Evolutionary conservation across 768 basidiomycete species (phyloP).

Genomic region (Kwoniella newhampshirensis): DNA sequence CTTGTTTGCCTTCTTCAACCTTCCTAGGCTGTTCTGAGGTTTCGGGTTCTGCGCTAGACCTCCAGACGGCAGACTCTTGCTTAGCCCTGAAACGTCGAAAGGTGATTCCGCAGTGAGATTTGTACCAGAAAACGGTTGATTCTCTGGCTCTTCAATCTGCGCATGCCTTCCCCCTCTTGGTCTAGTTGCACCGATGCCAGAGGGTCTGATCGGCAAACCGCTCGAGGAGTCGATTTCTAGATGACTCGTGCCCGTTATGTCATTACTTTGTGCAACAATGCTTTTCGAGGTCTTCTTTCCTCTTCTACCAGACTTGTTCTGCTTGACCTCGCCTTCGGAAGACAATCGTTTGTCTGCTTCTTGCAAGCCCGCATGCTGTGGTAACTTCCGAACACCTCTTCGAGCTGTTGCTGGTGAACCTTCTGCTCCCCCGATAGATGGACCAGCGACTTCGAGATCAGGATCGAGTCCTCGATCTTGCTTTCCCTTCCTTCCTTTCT

Average conservation of each 20-base stretch:
- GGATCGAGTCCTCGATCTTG: background rate
- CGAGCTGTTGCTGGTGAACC: too few species aligned
- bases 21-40: slow-evolving; percentile 6
- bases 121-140: background rate
- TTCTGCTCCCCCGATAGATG: too few species aligned
- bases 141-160: background rate
- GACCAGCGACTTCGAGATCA: too few species aligned
- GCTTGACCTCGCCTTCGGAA: too few species aligned
- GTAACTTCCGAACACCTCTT: too few species aligned
- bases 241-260: background rate
- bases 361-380: too few species aligned
- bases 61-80: slow-evolving; percentile 13
- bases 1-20: slow-evolving; percentile 15
- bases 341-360: too few species aligned
- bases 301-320: too few species aligned
- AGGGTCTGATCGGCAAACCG: slow-evolving; percentile 5
- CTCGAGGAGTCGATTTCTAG: background rate
- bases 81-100: slow-evolving; percentile 9
- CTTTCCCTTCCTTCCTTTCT: slow-evolving; percentile 8
- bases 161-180: slow-evolving; percentile 1
- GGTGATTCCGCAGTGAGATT: background rate
- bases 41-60: slow-evolving; percentile 8
- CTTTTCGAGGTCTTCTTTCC: background rate
- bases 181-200: slow-evolving; percentile 5
- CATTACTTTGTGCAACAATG: background rate